These are phyloP conservation scores for Scedosporium boydii DNA, from an alignment of 2,329 filamentous ascomycete genomes.

Conservation along the genomic window DNA sequence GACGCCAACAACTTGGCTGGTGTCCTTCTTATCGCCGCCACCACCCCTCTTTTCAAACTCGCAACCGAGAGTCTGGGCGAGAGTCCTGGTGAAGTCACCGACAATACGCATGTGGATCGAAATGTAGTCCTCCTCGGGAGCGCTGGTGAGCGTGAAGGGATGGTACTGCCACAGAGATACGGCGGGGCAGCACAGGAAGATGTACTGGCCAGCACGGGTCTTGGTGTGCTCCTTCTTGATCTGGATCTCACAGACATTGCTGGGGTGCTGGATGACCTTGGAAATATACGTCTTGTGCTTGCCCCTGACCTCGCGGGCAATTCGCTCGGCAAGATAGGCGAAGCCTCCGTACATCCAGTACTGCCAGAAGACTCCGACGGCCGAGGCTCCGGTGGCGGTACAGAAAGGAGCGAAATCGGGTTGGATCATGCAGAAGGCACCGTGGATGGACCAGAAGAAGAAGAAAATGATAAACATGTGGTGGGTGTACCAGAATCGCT, in stretches of 20 bases:
- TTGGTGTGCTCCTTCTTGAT: slow-evolving; percentile 85
- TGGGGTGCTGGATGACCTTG: slow-evolving; percentile 83
- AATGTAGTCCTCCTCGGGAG: slow-evolving; percentile 83
- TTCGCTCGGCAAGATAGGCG: slow-evolving; percentile 68
- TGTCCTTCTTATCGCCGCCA: slow-evolving; percentile 28
- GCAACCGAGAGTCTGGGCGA: slow-evolving; percentile 65
- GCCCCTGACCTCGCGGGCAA: slow-evolving; percentile 69
- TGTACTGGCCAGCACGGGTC: slow-evolving; percentile 75
- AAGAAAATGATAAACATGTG: slow-evolving; percentile 85
- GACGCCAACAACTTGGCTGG: slow-evolving; percentile 61
- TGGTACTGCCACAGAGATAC: slow-evolving; percentile 85
- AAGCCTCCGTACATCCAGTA: slow-evolving; percentile 83
- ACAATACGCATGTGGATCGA: slow-evolving; percentile 76
- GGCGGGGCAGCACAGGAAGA: slow-evolving; percentile 80
- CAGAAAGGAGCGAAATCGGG: slow-evolving; percentile 74
- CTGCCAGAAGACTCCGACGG: slow-evolving; percentile 76
- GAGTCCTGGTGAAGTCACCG: slow-evolving; percentile 68
- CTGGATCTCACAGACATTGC: slow-evolving; percentile 83
- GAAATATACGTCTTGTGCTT: slow-evolving; percentile 78
- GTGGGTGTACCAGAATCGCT: slow-evolving; percentile 86
- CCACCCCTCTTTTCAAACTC: slow-evolving; percentile 47
- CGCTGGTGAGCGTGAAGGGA: slow-evolving; percentile 77
- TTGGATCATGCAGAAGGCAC: slow-evolving; percentile 85
- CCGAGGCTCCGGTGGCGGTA: slow-evolving; percentile 52
- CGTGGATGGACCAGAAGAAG: slow-evolving; percentile 84